These are phyloP conservation scores for Taxillus chinensis DNA, from an alignment of 164 flowering plant species.

Conservation along the genomic window DNA sequence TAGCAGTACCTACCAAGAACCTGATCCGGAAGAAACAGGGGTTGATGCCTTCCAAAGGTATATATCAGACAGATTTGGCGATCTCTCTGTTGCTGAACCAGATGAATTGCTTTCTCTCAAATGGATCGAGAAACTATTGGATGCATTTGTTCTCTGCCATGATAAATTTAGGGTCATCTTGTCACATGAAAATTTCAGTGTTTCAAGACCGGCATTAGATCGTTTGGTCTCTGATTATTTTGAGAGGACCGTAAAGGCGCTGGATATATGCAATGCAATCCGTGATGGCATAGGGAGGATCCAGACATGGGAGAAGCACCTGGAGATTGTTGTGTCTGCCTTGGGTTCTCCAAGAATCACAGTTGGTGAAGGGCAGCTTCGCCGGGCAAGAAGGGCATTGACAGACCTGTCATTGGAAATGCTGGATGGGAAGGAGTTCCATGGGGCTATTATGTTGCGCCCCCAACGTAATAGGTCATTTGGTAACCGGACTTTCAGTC, in stretches of 20 bases:
- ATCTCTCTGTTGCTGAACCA: slow-evolving; percentile 22
- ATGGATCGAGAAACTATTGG: slow-evolving; percentile 69
- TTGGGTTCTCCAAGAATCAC: slow-evolving; percentile 32
- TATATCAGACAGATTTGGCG: slow-evolving; percentile 45
- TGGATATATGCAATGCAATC: slow-evolving; percentile 84
- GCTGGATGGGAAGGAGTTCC: slow-evolving; percentile 75
- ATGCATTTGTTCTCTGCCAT: slow-evolving; percentile 60
- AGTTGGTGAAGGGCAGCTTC: slow-evolving; percentile 76
- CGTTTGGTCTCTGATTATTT: slow-evolving; percentile 43
- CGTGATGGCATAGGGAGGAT: slow-evolving; percentile 81
- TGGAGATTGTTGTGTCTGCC: slow-evolving; percentile 69
- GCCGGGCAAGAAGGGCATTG: slow-evolving; percentile 79
- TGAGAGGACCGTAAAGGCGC: slow-evolving; percentile 70
- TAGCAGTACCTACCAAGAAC: slow-evolving; percentile 17
- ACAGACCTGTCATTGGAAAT: slow-evolving; percentile 63
- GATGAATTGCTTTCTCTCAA: slow-evolving; percentile 54
- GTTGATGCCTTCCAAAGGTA: slow-evolving; percentile 40
- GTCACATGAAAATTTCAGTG: slow-evolving; percentile 19
- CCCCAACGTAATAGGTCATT: too few species aligned
- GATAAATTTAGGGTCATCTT: slow-evolving; percentile 61
- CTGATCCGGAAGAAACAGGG: slow-evolving; percentile 32
- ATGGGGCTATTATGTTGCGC: slow-evolving; percentile 30
- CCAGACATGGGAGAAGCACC: slow-evolving; percentile 64
- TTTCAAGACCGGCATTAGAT: slow-evolving; percentile 47
- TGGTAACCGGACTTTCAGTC: slow-evolving; percentile 64